Conservation (phyloP, 1,284 basidiomycete genomes). For the Microbotryum scabiosae region DNA sequence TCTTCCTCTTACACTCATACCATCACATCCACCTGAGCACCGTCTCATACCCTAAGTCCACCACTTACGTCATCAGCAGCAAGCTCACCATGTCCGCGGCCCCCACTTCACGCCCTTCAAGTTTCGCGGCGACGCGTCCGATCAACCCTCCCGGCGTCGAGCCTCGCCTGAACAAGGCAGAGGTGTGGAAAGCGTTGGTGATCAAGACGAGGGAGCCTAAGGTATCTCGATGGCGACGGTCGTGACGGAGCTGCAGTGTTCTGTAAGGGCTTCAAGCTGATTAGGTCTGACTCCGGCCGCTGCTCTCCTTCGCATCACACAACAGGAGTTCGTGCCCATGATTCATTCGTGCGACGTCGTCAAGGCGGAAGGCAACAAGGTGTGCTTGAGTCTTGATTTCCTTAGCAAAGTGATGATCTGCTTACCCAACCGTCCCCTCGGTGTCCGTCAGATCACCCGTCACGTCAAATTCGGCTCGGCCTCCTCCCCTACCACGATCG, state of each 20-base stretch:
- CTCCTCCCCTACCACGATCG: neutral
- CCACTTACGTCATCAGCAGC: too few species aligned
- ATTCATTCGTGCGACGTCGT: slow-evolving; percentile 6
- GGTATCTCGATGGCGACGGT: too few species aligned
- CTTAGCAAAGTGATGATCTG: too few species aligned
- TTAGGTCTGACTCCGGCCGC: too few species aligned
- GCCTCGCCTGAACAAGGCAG: slow-evolving; percentile 1
- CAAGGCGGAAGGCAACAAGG: slow-evolving; percentile 16
- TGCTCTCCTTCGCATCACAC: too few species aligned
- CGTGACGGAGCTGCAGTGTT: too few species aligned
- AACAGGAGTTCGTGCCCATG: slow-evolving; percentile 3
- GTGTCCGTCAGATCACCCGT: slow-evolving; percentile 6
- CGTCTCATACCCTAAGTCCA: too few species aligned
- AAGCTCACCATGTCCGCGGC: too few species aligned
- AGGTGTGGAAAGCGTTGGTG: slow-evolving; percentile 11
- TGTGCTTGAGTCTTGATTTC: neutral
- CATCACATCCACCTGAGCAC: too few species aligned
- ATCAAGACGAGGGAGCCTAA: slow-evolving; percentile 9
- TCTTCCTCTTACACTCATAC: too few species aligned
- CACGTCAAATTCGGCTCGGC: neutral
- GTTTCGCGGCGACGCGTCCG: slow-evolving; percentile 11
- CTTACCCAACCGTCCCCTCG: too few species aligned
- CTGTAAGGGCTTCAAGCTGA: too few species aligned
- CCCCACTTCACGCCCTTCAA: neutral
- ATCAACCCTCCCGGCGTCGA: slow-evolving; percentile 15